A percentile compares a stretch with the other conserved stretches of the same genome.
Evolutionary conservation across 257 asterid species (phyloP).

Genomic region (Gardenia jasminoides): DNA sequence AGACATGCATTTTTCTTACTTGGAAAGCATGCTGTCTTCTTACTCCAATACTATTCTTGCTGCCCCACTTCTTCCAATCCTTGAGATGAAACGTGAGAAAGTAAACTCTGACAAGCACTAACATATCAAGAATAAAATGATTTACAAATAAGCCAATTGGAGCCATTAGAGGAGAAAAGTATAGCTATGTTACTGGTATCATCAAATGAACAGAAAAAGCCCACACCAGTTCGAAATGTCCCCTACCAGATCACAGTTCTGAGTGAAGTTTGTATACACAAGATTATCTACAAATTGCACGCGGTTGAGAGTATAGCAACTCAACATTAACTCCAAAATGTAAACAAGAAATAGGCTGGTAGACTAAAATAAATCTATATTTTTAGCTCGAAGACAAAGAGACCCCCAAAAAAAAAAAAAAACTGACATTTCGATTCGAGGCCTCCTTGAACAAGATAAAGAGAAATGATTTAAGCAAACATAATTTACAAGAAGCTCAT

Average conservation of each 20-base stretch:
- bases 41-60: no score
- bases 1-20: background rate
- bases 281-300: background rate
- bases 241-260: no score
- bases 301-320: background rate
- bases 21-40: no score
- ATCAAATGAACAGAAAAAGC: background rate
- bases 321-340: background rate
- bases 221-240: no score
- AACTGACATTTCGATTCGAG: slow-evolving; percentile 3
- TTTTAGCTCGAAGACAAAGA: background rate
- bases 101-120: background rate
- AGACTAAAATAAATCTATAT: background rate
- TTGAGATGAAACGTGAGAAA: no score
- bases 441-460: background rate
- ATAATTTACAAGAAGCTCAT: slow-evolving; percentile 52
- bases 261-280: no score
- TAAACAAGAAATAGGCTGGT: background rate
- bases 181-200: background rate
- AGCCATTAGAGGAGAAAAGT: background rate
- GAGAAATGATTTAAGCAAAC: slow-evolving; percentile 24
- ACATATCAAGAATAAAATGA: no score
- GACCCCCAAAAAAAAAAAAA: background rate
- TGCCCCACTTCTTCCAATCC: no score
- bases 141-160: background rate